A percentile compares a stretch with the other conserved stretches of the same genome.
phyloP scores from a whole-genome alignment of 768 basidiomycete species.

The Stropharia rugosoannulata region DNA sequence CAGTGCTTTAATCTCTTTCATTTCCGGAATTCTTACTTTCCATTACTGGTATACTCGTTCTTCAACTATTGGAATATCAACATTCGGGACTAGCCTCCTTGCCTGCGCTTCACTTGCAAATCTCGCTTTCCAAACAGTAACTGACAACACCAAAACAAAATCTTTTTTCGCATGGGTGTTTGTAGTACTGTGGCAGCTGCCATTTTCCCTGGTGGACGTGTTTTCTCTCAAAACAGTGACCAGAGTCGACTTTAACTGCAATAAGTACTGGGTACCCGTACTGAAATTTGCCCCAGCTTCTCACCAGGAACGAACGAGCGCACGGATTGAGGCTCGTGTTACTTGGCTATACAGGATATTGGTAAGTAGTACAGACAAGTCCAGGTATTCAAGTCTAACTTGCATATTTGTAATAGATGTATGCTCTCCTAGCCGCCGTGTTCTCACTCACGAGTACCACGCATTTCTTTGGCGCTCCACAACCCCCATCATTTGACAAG shows the following conservation, averaged over 20 bases:
- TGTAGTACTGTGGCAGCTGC: neutral
- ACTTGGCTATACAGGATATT: neutral
- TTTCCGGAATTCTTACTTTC: slow-evolving; percentile 14
- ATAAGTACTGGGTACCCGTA: slow-evolving; percentile 9
- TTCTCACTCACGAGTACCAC: too few species aligned
- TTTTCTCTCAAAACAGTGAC: slow-evolving; percentile 26
- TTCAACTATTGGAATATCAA: slow-evolving; percentile 31
- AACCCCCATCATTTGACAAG: too few species aligned
- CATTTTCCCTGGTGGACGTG: slow-evolving; percentile 2
- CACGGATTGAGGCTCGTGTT: slow-evolving; percentile 5
- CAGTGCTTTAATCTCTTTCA: slow-evolving; percentile 13
- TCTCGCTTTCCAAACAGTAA: slow-evolving; percentile 3
- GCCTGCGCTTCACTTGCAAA: slow-evolving; percentile 9
- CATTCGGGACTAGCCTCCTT: slow-evolving; percentile 19
- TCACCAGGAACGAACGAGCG: slow-evolving; percentile 32
- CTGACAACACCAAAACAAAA: neutral
- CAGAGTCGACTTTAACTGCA: slow-evolving; percentile 22
- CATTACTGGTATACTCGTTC: slow-evolving; percentile 34
- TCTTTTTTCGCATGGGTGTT: neutral
- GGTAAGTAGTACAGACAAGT: neutral
- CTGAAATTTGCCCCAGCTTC: slow-evolving; percentile 18
- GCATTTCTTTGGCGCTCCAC: too few species aligned
- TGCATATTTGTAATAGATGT: neutral
- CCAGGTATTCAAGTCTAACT: neutral
- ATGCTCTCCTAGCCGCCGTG: neutral